Percentiles rank a stretch among this genome's conserved stretches.
These are phyloP conservation scores for Aurantiochytrium sp. DNA, from an alignment of 108 stramenopile genomes.

Conservation along the genomic window DNA sequence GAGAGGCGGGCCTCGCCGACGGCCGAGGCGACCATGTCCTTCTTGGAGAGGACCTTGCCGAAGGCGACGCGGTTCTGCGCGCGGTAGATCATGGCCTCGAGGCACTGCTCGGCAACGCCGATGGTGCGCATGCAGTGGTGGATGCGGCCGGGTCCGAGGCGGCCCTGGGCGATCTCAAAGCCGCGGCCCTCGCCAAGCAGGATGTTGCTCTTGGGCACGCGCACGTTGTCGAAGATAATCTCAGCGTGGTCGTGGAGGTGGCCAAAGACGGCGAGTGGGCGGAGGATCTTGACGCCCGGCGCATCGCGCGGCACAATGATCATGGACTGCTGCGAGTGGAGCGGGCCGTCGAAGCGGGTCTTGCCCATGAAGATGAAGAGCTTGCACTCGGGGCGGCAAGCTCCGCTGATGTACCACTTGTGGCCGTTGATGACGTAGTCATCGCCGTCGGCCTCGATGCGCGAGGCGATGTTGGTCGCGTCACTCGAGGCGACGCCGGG, in stretches of 20 bases:
- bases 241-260: conserved; percentile 80
- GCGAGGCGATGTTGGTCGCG: conserved; percentile 48
- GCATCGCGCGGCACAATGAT: conserved; percentile 70
- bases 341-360: conserved; percentile 40
- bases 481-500: conserved; percentile 51
- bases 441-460: neutral
- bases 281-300: conserved; percentile 66
- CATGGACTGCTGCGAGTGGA: conserved; percentile 56
- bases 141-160: conserved; percentile 39
- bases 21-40: conserved; percentile 17
- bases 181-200: conserved; percentile 55
- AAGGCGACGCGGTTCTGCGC: conserved; percentile 24
- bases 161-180: conserved; percentile 55
- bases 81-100: conserved; percentile 1
- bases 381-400: conserved; percentile 79
- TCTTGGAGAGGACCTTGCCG: conserved; percentile 31
- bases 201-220: conserved; percentile 39
- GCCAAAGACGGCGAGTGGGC: conserved; percentile 85
- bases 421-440: conserved; percentile 41
- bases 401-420: conserved; percentile 62
- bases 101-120: conserved; percentile 29
- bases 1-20: conserved; percentile 24
- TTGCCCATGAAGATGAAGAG: conserved; percentile 77
- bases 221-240: conserved; percentile 48
- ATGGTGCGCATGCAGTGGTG: conserved; percentile 44